phyloP scores from a whole-genome alignment of 2,329 filamentous ascomycete species.

The Fusarium robinianum region DNA sequence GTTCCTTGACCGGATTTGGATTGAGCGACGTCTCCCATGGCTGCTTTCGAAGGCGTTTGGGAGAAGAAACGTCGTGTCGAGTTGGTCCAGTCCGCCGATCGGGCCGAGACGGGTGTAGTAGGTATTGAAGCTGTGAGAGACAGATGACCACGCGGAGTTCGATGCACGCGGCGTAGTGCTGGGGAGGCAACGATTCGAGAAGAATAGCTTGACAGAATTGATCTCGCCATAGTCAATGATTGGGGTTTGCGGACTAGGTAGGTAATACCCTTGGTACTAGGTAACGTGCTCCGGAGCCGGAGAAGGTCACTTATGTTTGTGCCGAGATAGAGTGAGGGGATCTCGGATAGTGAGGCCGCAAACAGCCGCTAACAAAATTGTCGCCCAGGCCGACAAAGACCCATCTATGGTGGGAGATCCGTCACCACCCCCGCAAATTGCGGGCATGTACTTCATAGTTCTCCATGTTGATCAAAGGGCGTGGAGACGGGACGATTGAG shows the following conservation, averaged over 20 bases:
- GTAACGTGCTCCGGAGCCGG: constrained; percentile 14
- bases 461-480: constrained; percentile 4
- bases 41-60: constrained; percentile 9
- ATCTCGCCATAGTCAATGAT: not conserved
- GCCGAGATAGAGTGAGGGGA: constrained; percentile 18
- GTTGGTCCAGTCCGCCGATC: not conserved
- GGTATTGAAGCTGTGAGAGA: not conserved
- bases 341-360: constrained; percentile 12
- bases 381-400: constrained; percentile 19
- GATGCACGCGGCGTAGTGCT: constrained; percentile 1
- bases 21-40: constrained; percentile 23
- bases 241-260: constrained; percentile 1
- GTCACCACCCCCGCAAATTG: constrained; percentile 10
- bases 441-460: too few species aligned
- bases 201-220: constrained; percentile 12
- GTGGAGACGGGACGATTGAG: not conserved
- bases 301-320: not conserved
- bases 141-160: not conserved
- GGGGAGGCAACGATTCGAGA: constrained; percentile 11
- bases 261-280: constrained; percentile 2
- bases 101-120: not conserved
- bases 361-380: constrained; percentile 2
- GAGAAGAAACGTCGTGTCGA: constrained; percentile 14
- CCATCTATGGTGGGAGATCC: constrained; percentile 21
- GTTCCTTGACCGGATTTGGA: constrained; percentile 12